Conservation (phyloP, 345 rosid genomes). For the Sisymbrium altissimum region DNA sequence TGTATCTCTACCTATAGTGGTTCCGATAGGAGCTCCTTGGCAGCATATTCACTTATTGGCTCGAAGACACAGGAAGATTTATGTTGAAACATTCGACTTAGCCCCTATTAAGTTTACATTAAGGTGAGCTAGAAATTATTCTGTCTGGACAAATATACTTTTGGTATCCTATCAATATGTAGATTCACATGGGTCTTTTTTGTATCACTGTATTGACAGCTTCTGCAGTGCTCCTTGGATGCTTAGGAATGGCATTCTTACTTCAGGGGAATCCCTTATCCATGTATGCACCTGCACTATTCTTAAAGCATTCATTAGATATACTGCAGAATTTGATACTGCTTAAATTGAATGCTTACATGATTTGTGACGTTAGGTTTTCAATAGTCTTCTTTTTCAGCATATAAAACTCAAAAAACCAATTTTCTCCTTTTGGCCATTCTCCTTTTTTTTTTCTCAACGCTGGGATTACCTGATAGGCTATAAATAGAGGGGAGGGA, state of each 20-base stretch:
- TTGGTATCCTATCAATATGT: slow-evolving; percentile 17
- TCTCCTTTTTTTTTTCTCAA: background rate
- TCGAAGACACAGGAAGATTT: slow-evolving; percentile 77
- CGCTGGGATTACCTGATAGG: slow-evolving; percentile 7
- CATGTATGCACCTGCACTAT: slow-evolving; percentile 56
- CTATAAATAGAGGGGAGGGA: background rate
- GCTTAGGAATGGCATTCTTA: slow-evolving; percentile 66
- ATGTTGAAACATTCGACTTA: slow-evolving; percentile 75
- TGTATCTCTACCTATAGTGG: slow-evolving; percentile 53
- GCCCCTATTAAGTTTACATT: slow-evolving; percentile 72
- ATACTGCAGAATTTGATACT: background rate
- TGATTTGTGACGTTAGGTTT: slow-evolving; percentile 7
- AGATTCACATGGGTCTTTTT: slow-evolving; percentile 23
- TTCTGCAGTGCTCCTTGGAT: slow-evolving; percentile 96
- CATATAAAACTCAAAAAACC: background rate
- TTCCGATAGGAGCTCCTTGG: slow-evolving; percentile 99
- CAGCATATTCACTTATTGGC: slow-evolving; percentile 77
- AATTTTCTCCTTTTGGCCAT: background rate
- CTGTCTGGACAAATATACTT: slow-evolving; percentile 2
- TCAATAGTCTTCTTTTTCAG: background rate
- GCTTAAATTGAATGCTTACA: background rate
- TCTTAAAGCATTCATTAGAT: background rate
- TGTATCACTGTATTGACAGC: slow-evolving; percentile 45
- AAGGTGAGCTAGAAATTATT: slow-evolving; percentile 45
- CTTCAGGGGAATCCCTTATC: slow-evolving; percentile 77